Evolutionary conservation across 2,329 filamentous ascomycete genomes (phyloP), one percentile per base, ranked within the genome.

Genomic region (Neonectria faginata): DNA sequence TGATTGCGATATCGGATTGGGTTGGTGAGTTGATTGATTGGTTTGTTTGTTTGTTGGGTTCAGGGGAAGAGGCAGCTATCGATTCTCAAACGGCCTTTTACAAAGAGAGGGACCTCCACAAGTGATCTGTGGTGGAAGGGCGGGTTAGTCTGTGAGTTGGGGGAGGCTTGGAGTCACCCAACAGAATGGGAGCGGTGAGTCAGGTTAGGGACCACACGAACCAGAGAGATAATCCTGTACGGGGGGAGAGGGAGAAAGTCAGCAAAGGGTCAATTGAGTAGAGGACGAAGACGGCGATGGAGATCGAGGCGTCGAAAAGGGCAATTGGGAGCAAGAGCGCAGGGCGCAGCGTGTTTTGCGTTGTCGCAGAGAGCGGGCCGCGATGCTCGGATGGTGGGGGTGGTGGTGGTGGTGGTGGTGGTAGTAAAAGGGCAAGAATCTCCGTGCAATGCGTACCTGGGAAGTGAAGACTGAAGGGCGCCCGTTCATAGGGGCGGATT

Each of bases 391-490:
- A n/a, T 57, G 48, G 65, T 31, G 50, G 50, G 68, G 66, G 70
- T 58, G 25, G 25, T 25, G 25, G 25, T 25, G 25, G 25, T 25
- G 22, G 22, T 25, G 5, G 22, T 25, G 22, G 22, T 25, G 25
- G 25, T 25, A 25, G 22, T 22, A 25, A 25, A 25, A 25, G 25
- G 25, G 25, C 25, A 25, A 25, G 25, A 25, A 25, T 6, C 5
- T 25, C 25, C 5, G 5, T 25, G 25, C 25, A 25, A 65, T n/a
- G 14, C 72, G 68, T 90, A 93, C 91, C 89, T 94, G 92, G 83
- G 91, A 94, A 84, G 92, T 94, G 86, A 93, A 94, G 81, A 91
- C 87, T 82, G 92, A 93, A 83, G 88, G 86, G 87, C 90, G 90
- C 86, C 91, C 91, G 91, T 90, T 91, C 91, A 94, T 94, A 91